Conservation (phyloP, 805 yeast genomes). For the Allodekkera sacchari region DNA sequence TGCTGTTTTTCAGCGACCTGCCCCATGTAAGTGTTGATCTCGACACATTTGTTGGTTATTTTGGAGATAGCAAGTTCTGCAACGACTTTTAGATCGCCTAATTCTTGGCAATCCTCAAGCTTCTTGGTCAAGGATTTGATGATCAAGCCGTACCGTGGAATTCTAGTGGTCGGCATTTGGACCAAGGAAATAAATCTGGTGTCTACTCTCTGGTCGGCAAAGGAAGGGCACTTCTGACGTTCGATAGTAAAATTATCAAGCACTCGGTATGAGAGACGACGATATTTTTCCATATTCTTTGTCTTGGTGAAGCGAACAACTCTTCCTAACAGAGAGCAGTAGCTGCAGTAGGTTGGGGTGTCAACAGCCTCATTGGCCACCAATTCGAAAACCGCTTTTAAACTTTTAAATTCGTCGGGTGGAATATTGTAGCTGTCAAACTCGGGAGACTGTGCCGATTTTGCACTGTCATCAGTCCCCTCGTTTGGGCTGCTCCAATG, state of each 20-base stretch:
- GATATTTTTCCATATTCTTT: conserved; percentile 18
- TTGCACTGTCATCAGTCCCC: conserved; percentile 5
- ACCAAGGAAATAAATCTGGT: conserved; percentile 44
- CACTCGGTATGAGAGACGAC: conserved; percentile 13
- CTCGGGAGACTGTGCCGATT: conserved; percentile 14
- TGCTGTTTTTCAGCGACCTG: conserved; percentile 11
- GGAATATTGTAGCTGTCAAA: conserved; percentile 16
- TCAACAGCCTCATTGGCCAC: conserved; percentile 14
- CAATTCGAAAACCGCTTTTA: conserved; percentile 13
- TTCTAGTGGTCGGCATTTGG: conserved; percentile 45
- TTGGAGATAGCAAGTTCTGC: conserved; percentile 12
- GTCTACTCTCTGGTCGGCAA: conserved; percentile 36
- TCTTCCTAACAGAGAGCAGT: conserved; percentile 18
- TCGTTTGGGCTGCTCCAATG: conserved; percentile 10
- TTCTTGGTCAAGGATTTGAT: conserved; percentile 32
- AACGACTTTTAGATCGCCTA: conserved; percentile 18
- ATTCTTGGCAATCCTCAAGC: conserved; percentile 7
- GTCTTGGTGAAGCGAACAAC: conserved; percentile 14
- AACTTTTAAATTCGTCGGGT: conserved; percentile 12
- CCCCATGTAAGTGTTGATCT: conserved; percentile 17
- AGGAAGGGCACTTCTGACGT: conserved; percentile 11
- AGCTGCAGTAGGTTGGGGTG: conserved; percentile 17
- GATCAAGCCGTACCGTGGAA: conserved; percentile 43
- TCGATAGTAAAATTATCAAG: conserved; percentile 22
- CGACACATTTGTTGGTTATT: conserved; percentile 13